Evolutionary conservation across 2,329 filamentous ascomycete genomes (phyloP).

Genomic region (Penicillium paneum): DNA sequence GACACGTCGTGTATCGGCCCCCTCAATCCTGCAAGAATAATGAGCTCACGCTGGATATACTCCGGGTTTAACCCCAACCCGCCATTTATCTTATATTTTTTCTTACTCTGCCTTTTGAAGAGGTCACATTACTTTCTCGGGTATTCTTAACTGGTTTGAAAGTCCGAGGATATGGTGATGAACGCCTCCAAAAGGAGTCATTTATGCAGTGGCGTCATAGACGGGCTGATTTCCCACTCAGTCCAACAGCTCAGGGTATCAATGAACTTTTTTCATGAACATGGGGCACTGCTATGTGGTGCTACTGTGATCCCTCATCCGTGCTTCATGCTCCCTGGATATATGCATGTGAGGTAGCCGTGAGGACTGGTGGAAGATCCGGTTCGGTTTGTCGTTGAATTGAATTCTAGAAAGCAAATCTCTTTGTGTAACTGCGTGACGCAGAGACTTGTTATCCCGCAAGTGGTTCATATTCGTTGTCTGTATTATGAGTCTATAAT

Average conservation of each 20-base stretch:
- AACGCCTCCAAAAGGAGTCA: background rate
- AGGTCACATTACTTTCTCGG: background rate
- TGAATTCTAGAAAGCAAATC: background rate
- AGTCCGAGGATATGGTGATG: background rate
- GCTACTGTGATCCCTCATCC: background rate
- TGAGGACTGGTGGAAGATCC: constrained; percentile 4
- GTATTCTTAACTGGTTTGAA: background rate
- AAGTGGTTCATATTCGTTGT: background rate
- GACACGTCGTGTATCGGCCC: background rate
- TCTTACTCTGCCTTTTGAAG: background rate
- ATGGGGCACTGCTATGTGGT: constrained; percentile 13
- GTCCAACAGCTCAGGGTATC: background rate
- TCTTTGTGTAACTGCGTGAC: constrained; percentile 2
- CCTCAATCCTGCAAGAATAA: background rate
- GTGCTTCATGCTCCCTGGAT: background rate
- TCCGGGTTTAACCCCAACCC: background rate
- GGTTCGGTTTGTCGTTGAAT: constrained; percentile 6
- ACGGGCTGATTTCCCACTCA: background rate
- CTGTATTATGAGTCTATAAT: background rate
- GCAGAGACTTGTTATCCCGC: background rate
- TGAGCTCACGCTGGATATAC: background rate
- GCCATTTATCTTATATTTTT: background rate
- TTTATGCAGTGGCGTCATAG: background rate
- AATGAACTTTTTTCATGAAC: background rate
- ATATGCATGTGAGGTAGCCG: constrained; percentile 10